phyloP scores from a whole-genome alignment of 352 stramenopile genomes.

The Globisporangium sylvaticum region DNA sequence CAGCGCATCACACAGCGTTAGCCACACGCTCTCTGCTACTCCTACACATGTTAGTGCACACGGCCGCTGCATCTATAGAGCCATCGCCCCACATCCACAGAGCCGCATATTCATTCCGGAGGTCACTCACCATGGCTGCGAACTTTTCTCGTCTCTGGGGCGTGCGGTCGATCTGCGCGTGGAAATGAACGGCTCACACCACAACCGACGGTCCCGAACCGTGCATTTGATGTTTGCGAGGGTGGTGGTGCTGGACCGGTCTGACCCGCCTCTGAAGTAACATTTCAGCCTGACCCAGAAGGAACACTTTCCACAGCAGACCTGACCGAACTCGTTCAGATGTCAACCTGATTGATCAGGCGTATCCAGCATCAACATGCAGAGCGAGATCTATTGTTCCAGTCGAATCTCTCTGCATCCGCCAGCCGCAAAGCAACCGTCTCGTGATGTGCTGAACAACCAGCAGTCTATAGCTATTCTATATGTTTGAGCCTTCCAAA shows the following conservation, averaged over 20 bases:
- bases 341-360: no score
- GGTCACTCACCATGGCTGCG: conserved; percentile 23
- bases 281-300: background rate
- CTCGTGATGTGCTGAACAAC: no score
- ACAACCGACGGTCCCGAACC: conserved; percentile 19
- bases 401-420: no score
- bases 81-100: background rate
- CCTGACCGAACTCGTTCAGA: background rate
- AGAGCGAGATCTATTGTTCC: no score
- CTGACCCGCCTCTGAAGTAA: conserved; percentile 2
- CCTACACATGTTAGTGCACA: background rate
- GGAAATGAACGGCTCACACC: conserved; percentile 44
- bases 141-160: conserved; percentile 14
- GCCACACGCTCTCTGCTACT: background rate
- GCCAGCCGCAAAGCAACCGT: background rate
- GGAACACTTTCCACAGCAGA: background rate
- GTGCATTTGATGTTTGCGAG: conserved; percentile 5
- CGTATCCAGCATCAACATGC: no score
- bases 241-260: conserved; percentile 13
- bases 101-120: conserved; percentile 7
- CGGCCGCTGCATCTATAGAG: background rate
- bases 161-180: background rate
- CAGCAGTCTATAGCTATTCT: no score
- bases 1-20: background rate
- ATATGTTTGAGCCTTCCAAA: no score